phyloP scores from a whole-genome alignment of 192 early-diverging fungal species.

The Backusella westeae region DNA sequence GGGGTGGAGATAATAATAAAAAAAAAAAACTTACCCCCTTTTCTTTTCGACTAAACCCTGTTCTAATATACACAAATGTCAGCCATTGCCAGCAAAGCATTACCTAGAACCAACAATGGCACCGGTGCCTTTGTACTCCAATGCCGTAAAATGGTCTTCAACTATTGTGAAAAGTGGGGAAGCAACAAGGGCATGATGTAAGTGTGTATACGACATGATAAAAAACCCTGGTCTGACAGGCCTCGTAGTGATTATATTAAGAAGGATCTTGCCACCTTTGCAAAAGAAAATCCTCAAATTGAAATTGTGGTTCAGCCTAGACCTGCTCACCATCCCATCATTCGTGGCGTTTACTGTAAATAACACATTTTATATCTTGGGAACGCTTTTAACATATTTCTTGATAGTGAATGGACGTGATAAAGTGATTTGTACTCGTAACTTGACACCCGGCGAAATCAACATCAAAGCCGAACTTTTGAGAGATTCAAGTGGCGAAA shows the following conservation, averaged over 20 bases:
- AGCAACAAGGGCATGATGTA: constrained; percentile 75
- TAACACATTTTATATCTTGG: neutral
- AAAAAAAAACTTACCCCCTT: neutral
- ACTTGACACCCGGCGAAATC: constrained; percentile 58
- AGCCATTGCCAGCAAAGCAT: constrained; percentile 9
- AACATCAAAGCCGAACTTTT: constrained; percentile 58
- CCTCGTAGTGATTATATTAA: constrained; percentile 61
- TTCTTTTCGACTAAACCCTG: neutral
- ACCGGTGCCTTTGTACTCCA: constrained; percentile 73
- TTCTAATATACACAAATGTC: constrained; percentile 6
- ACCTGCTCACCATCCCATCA: constrained; percentile 70
- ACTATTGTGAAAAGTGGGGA: constrained; percentile 82
- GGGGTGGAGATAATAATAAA: neutral
- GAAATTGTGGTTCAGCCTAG: constrained; percentile 73
- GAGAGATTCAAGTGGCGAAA: constrained; percentile 62
- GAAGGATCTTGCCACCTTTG: constrained; percentile 55
- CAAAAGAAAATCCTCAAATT: constrained; percentile 74
- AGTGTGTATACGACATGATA: constrained; percentile 4
- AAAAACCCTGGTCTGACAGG: neutral
- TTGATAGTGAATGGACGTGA: constrained; percentile 56
- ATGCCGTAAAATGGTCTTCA: constrained; percentile 76
- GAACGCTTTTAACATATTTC: too few relatives aligned
- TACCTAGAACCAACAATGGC: constrained; percentile 57
- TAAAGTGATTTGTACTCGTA: constrained; percentile 66
- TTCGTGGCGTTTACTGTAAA: constrained; percentile 69